Base-by-base conservation (phyloP, 2,329 filamentous ascomycete species). In the Pezicula rhizophila region DNA sequence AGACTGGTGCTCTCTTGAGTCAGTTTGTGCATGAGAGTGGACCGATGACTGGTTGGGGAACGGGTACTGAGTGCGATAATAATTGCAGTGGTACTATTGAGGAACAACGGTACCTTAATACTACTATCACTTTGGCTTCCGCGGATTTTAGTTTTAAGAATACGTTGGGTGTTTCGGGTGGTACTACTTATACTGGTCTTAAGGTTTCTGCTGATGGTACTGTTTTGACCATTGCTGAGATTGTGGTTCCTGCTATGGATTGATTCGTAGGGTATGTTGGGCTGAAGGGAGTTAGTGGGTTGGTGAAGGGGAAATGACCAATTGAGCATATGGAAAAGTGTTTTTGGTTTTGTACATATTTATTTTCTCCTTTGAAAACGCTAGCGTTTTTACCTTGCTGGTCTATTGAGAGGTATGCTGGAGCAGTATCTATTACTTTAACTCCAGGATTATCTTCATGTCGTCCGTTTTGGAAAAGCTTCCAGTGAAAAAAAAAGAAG, bases 21-120 rank as follows among this genome's bases (percentile, higher is more conserved):
- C 61, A 63, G 1, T 70, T 66, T 54, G 60, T 59, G 5, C 58
- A 64, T 26, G 58, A 61, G 34, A 64, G 64, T 4, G 68, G 69
- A 0, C 66, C 66, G 14, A 71, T 70, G 68, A 68, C 57, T 8
- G 67, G 64, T 8, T 66, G 61, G 43, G 64, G 68, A 38, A 71
- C 68, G 2, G 68, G 68, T n/a, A 72, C 68, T 2, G 67, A 71
- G 52, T 72, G 69, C 40, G 53, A 70, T 51, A 45, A 57, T 14
- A 54, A 50, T 38, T 72, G 69, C 58, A 65, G 60, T 1, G 65
- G 64, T n/a, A 71, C 69, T n/a, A 55, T 68, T 25, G 61, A 63
- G 5, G 53, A 60, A 5, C 69, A 72, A 57, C 57, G 60, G 14
- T 71, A 72, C 52, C 46, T 64, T 37, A 65, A 70, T 49, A 71